Evolutionary conservation across 768 basidiomycete species (phyloP), one percentile per base, ranked within the genome.

Genomic region (Termitomyces heimii): DNA sequence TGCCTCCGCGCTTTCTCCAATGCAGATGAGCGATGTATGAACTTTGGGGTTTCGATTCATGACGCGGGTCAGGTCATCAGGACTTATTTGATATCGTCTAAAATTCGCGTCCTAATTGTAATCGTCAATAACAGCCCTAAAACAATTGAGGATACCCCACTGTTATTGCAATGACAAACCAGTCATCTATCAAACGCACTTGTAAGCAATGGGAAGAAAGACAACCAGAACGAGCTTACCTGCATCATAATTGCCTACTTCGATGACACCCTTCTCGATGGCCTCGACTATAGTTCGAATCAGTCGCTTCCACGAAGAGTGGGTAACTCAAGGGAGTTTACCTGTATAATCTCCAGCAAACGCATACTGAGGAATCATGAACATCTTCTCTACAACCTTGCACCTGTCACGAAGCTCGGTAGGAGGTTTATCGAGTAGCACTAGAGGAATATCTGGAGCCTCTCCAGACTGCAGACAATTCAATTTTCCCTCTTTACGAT

Each of bases 341-440:
- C 84, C 77, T 18, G 85, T 86, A 61, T 79, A 82, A 61, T 88
- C 85, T 5, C 85, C 85, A 6, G 85, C 79, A 56, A 85, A 88
- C 0, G 84, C 79, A 59, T 88, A 88, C 62, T 88, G 84, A 3
- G 84, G 82, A 37, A 84, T 71, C 76, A 85, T 78, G 29, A 72
- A 69, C 86, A 88, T 88, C 70, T 86, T 88, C 68, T 88, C 83
- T 0, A 80, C 75, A 5, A 86, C 77, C 60, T 84, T 86, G 83
- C 83, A 85, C 13, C 84, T 74, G 28, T 85, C 82, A 44, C 75
- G 75, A n/a, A 83, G 67, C 45, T 83, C 81, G 4, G 70, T 70
- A 0, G 81, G 80, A 3, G 79, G 77, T 14, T 81, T 73, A 28
- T 77, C 73, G 0, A 73, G 71, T 51, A 79, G 74, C 13, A 85